phyloP scores from a whole-genome alignment of 352 stramenopile species.

The Pythium sukuiense region DNA sequence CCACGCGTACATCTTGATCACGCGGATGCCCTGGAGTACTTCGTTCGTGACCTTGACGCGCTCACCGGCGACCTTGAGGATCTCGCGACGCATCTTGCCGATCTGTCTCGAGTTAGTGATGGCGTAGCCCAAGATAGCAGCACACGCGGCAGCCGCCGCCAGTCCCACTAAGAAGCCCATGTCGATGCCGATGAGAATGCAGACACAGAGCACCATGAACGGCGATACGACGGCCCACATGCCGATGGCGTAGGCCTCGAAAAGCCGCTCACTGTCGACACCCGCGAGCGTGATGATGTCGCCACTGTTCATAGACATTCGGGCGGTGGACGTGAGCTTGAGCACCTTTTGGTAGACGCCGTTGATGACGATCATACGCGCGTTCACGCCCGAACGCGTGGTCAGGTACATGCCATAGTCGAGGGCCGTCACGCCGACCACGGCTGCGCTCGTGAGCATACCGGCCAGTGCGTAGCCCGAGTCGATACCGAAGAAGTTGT shows the following conservation, averaged over 20 bases:
- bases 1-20: constrained; percentile 82
- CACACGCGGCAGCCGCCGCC: constrained; percentile 10
- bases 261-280: constrained; percentile 49
- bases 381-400: constrained; percentile 40
- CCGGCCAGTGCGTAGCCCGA: constrained; percentile 20
- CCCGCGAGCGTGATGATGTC: constrained; percentile 53
- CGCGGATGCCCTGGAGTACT: constrained; percentile 76
- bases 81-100: constrained; percentile 32
- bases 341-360: constrained; percentile 54
- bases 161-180: constrained; percentile 28
- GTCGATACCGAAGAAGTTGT: constrained; percentile 20
- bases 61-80: constrained; percentile 38
- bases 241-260: constrained; percentile 38
- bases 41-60: constrained; percentile 89
- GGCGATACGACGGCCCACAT: constrained; percentile 50
- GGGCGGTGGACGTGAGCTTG: constrained; percentile 40
- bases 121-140: constrained; percentile 22
- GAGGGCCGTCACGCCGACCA: constrained; percentile 32
- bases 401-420: constrained; percentile 52
- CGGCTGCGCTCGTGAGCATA: constrained; percentile 1
- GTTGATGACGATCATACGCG: constrained; percentile 42
- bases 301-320: constrained; percentile 41
- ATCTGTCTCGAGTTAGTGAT: constrained; percentile 31
- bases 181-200: constrained; percentile 45
- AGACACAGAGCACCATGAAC: constrained; percentile 40